Percentiles rank a stretch among this genome's conserved stretches.
phyloP scores from a whole-genome alignment of 108 stramenopile genomes.

The Cylindrotheca fusiformis region DNA sequence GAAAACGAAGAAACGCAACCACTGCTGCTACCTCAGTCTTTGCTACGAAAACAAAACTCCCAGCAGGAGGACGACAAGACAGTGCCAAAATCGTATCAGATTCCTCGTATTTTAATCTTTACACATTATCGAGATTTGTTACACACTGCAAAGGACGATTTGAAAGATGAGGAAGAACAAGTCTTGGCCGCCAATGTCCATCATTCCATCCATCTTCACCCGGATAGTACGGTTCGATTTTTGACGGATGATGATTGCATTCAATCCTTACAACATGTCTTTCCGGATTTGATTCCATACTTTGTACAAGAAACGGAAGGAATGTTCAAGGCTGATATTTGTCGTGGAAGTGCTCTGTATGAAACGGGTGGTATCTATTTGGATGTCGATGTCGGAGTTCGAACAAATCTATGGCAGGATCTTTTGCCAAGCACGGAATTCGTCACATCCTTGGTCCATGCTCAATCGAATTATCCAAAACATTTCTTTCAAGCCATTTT shows the following conservation, averaged over 20 bases:
- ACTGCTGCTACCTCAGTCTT: too few species aligned
- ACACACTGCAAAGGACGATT: constrained; percentile 8
- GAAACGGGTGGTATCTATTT: constrained; percentile 79
- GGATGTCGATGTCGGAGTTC: constrained; percentile 79
- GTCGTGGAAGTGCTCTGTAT: constrained; percentile 74
- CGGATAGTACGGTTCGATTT: constrained; percentile 40
- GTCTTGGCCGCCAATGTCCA: constrained; percentile 50
- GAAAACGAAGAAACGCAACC: too few species aligned
- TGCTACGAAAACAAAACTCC: too few species aligned
- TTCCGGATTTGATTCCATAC: constrained; percentile 43
- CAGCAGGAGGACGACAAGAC: neutral
- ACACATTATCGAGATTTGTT: constrained; percentile 69
- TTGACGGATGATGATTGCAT: constrained; percentile 67
- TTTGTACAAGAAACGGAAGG: constrained; percentile 57
- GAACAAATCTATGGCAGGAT: constrained; percentile 49
- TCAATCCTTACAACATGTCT: constrained; percentile 15
- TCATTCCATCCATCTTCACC: constrained; percentile 46
- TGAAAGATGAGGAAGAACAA: constrained; percentile 46
- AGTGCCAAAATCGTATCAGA: constrained; percentile 14
- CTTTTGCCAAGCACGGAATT: constrained; percentile 49
- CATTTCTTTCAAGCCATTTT: constrained; percentile 85
- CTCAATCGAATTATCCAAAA: constrained; percentile 53
- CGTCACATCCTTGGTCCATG: constrained; percentile 66
- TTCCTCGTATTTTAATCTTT: constrained; percentile 67
- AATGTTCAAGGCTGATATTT: constrained; percentile 87